phyloP scores from a whole-genome alignment of 768 basidiomycete genomes.

The Pisolithus microcarpus region DNA sequence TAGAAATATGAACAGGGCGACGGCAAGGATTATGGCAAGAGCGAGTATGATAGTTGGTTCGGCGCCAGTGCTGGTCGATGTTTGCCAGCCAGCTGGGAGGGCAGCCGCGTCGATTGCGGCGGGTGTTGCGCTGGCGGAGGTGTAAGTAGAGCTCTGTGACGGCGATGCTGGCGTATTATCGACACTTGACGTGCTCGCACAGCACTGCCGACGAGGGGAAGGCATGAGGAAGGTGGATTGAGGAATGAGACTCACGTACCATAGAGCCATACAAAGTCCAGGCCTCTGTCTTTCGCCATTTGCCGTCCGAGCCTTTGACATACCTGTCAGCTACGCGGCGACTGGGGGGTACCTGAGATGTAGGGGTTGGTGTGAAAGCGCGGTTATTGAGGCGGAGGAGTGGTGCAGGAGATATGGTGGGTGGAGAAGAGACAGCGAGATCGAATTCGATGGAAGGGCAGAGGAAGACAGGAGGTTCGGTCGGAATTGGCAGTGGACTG shows the following conservation, averaged over 20 bases:
- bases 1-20: constrained; percentile 55
- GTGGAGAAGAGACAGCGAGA: neutral
- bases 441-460: constrained; percentile 42
- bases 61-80: constrained; percentile 9
- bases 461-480: constrained; percentile 49
- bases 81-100: constrained; percentile 54
- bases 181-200: constrained; percentile 4
- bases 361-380: constrained; percentile 10
- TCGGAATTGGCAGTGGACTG: constrained; percentile 32
- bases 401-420: neutral
- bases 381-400: constrained; percentile 4
- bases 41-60: constrained; percentile 46
- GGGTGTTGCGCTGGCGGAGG: constrained; percentile 9
- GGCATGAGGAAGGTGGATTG: neutral
- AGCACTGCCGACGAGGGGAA: constrained; percentile 11
- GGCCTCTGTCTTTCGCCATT: constrained; percentile 47
- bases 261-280: constrained; percentile 72
- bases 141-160: constrained; percentile 1
- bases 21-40: constrained; percentile 57
- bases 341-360: neutral
- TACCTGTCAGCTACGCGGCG: constrained; percentile 47
- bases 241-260: constrained; percentile 30
- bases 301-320: constrained; percentile 42
- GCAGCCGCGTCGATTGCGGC: constrained; percentile 15
- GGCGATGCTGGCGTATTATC: neutral